Conservation (phyloP, 768 basidiomycete genomes). For the Trametes cubensis region DNA sequence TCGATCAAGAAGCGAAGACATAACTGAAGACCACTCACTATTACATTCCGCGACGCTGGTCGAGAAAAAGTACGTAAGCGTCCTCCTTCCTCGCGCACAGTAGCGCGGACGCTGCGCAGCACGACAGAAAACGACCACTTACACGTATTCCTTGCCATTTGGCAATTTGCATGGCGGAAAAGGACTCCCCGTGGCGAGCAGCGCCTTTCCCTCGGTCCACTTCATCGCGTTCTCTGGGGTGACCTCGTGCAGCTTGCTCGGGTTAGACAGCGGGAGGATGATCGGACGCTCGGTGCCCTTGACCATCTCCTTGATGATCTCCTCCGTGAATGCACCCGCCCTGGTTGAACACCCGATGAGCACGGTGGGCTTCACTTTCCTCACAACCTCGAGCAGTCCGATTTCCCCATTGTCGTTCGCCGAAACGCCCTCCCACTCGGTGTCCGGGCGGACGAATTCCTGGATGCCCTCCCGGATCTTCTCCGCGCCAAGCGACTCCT, state of each 20-base stretch:
- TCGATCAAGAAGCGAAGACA: conserved; percentile 5
- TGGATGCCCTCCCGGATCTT: conserved; percentile 51
- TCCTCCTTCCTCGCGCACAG: neutral
- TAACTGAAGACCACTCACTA: conserved; percentile 40
- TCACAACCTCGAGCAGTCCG: conserved; percentile 67
- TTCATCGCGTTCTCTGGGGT: conserved; percentile 68
- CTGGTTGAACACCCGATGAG: conserved; percentile 84
- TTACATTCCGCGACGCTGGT: conserved; percentile 74
- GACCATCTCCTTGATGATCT: conserved; percentile 68
- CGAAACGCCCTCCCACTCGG: conserved; percentile 51
- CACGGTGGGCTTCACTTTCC: conserved; percentile 74
- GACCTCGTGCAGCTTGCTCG: conserved; percentile 74
- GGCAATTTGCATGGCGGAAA: conserved; percentile 74
- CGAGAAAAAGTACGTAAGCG: conserved; percentile 36
- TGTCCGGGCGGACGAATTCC: conserved; percentile 59
- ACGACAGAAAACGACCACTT: conserved; percentile 30
- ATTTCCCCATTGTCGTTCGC: conserved; percentile 46
- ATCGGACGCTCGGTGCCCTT: conserved; percentile 73
- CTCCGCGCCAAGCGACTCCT: conserved; percentile 45
- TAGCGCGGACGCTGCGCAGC: neutral
- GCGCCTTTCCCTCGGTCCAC: conserved; percentile 82
- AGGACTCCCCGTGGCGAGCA: conserved; percentile 84
- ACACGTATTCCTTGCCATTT: conserved; percentile 68
- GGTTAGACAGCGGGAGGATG: conserved; percentile 84
- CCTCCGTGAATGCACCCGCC: conserved; percentile 75